Conservation (phyloP, 768 basidiomycete species). For the Neoboletus magnificus region DNA sequence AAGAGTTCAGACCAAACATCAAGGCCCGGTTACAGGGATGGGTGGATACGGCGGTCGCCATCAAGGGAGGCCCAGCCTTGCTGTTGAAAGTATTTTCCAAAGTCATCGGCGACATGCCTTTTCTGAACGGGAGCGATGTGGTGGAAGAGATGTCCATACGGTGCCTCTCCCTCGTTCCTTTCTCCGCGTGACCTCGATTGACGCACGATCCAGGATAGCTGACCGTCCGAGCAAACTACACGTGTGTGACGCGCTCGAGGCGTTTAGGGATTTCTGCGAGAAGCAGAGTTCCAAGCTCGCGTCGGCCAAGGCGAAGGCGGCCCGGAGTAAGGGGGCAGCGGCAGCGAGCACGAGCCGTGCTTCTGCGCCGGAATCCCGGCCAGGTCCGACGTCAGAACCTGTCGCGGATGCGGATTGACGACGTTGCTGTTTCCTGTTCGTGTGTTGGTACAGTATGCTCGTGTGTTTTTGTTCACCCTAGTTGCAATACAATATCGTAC, state of each 20-base stretch:
- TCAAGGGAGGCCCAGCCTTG: conserved; percentile 39
- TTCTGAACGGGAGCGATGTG: conserved; percentile 46
- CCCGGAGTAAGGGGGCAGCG: not conserved
- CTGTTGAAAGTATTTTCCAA: conserved; percentile 43
- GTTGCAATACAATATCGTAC: not conserved
- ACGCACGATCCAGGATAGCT: conserved; percentile 36
- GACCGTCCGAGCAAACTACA: conserved; percentile 55
- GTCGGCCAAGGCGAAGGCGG: conserved; percentile 18
- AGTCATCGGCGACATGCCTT: conserved; percentile 54
- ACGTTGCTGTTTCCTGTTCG: not conserved
- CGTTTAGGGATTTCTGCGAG: conserved; percentile 48
- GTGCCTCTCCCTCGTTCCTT: conserved; percentile 31
- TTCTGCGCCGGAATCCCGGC: conserved; percentile 5
- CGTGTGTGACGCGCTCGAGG: conserved; percentile 50
- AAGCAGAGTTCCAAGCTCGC: conserved; percentile 42
- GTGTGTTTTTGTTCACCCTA: conserved; percentile 12
- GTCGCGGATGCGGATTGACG: conserved; percentile 35
- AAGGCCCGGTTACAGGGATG: conserved; percentile 59
- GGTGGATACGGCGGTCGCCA: conserved; percentile 37
- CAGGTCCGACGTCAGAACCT: conserved; percentile 6
- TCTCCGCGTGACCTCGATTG: not conserved
- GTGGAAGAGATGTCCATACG: conserved; percentile 53
- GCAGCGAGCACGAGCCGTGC: not conserved
- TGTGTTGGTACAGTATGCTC: not conserved
- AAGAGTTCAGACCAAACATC: conserved; percentile 58